Base-by-base conservation (phyloP, 352 stramenopile genomes). In the Pythium dissimile region DNA sequence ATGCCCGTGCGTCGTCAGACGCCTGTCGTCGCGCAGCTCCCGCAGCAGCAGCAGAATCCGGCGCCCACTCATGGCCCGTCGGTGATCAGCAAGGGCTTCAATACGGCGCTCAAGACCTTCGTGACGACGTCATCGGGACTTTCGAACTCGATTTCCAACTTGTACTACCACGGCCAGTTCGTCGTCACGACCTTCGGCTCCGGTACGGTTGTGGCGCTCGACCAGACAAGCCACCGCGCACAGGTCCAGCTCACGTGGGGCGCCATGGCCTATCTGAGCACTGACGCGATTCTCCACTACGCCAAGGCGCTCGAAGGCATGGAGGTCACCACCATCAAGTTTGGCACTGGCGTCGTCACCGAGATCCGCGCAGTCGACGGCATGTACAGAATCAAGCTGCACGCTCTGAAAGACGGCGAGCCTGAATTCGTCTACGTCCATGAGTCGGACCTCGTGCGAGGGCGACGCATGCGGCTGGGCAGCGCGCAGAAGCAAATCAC, bases 311-410 rank as follows among this genome's bases (percentile, higher is more conserved):
- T 92, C 11, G 75, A 77, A 11, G 82, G 82, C 24, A 88, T 85
- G 49, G 77, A 92, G 12, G 82, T 92, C 43, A 69, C 73, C 38
- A 88, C 82, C 24, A 35, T 75, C 51, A 59, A 92, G 62, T 92
- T 92, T 54, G 82, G 82, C 24, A 49, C 68, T 6, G 82, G 82
- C 18, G 39, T 84, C 16, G 78, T 90, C n/a, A 71, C 79, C 31
- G 76, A 68, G n/a, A 57, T 92, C 38, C 76, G 82, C 38, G 69
- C 72, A 10, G 73, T 65, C 8, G 82, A 92, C 56, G 71, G 64
- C 39, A 92, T 92, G 50, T 92, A 92, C 63, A 86, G 75, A n/a
- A 78, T 92, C 50, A 79, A 75, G 26, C 65, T 92, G 34, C 66
- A 80, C 52, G 27, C 57, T 24, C 10, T 41, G 18, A 73, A 80